Percentiles rank a stretch among this genome's conserved stretches.
These are phyloP conservation scores for Biancaea sappan DNA, from an alignment of 306 rosid genomes.

Conservation along the genomic window DNA sequence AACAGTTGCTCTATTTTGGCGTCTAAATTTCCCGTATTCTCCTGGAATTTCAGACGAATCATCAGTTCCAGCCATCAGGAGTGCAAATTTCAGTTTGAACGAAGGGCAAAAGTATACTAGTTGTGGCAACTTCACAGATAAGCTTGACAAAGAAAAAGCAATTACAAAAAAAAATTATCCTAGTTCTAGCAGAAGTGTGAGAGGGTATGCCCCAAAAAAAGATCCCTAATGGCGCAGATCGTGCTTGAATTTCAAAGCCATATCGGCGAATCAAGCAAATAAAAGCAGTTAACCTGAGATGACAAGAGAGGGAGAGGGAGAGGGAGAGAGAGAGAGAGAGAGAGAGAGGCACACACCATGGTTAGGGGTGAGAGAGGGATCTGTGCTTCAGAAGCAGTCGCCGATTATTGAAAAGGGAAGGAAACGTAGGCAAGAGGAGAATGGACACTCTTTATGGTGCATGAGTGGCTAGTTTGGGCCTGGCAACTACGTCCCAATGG, in stretches of 20 bases:
- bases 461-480: neutral
- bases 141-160: neutral
- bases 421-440: constrained; percentile 28
- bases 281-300: neutral
- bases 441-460: neutral
- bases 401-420: neutral
- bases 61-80: neutral
- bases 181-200: neutral
- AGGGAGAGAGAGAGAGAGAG: neutral
- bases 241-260: neutral
- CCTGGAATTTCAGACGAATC: constrained; percentile 46
- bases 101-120: neutral
- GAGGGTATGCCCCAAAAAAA: neutral
- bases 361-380: neutral
- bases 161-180: neutral
- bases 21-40: constrained; percentile 58
- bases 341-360: constrained; percentile 22
- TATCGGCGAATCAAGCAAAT: neutral
- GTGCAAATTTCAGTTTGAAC: neutral
- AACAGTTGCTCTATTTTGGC: constrained; percentile 62
- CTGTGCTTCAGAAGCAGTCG: constrained; percentile 7
- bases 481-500: neutral
- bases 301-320: neutral
- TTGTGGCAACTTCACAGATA: neutral
- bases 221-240: constrained; percentile 31